These are phyloP conservation scores for Coemansia sp. DNA, from an alignment of 192 early-diverging fungal genomes.

Conservation along the genomic window DNA sequence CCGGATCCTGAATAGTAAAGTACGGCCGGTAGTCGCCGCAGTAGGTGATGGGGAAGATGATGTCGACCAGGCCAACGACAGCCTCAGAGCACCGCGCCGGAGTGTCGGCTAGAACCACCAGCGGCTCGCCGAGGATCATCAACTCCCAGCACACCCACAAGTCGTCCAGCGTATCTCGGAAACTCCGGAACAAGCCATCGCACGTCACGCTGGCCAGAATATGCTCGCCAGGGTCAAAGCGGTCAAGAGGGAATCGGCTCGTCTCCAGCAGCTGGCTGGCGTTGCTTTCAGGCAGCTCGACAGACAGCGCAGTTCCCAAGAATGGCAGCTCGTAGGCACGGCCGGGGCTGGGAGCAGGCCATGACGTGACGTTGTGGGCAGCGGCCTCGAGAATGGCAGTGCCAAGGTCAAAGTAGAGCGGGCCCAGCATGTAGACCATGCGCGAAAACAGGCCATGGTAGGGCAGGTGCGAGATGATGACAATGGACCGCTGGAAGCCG, in stretches of 20 bases:
- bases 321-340: slow-evolving; percentile 74
- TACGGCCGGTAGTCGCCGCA: slow-evolving; percentile 97
- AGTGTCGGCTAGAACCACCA: slow-evolving; percentile 87
- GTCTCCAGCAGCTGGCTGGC: slow-evolving; percentile 78
- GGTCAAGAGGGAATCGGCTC: slow-evolving; percentile 66
- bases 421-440: slow-evolving; percentile 74
- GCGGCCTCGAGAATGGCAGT: slow-evolving; percentile 79
- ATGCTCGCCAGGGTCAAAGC: slow-evolving; percentile 69
- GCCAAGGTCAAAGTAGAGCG: slow-evolving; percentile 80
- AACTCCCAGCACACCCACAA: slow-evolving; percentile 95
- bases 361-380: slow-evolving; percentile 75
- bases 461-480: slow-evolving; percentile 85
- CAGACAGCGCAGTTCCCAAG: slow-evolving; percentile 67
- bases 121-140: slow-evolving; percentile 86
- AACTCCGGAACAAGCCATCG: slow-evolving; percentile 76
- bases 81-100: slow-evolving; percentile 87
- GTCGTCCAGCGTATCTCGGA: slow-evolving; percentile 76
- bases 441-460: slow-evolving; percentile 85
- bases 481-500: slow-evolving; percentile 92
- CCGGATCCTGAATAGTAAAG: slow-evolving; percentile 95
- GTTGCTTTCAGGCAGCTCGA: slow-evolving; percentile 66
- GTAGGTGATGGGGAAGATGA: slow-evolving; percentile 94
- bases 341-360: slow-evolving; percentile 61
- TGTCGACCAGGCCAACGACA: slow-evolving; percentile 80
- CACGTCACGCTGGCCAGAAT: slow-evolving; percentile 70